phyloP scores from a whole-genome alignment of 805 yeast genomes.

The Pichia sporocuriosa region DNA sequence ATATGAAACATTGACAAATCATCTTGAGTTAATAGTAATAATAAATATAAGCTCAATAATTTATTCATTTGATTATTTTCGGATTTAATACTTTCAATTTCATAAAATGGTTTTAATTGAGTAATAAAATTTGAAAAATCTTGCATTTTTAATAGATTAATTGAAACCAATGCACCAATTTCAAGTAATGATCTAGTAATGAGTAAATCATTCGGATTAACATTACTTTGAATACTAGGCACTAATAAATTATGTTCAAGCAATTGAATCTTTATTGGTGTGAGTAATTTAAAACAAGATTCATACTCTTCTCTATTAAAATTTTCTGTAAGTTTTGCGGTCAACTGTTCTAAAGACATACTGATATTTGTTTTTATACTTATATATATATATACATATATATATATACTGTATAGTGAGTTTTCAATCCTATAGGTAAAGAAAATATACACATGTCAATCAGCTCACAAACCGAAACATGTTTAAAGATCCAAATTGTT shows the following conservation, averaged over 20 bases:
- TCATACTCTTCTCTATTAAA: constrained; percentile 58
- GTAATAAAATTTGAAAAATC: constrained; percentile 67
- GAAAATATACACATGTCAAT: too few relatives aligned
- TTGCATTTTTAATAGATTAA: constrained; percentile 53
- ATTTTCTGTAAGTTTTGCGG: constrained; percentile 58
- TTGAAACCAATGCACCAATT: constrained; percentile 76
- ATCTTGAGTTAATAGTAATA: constrained; percentile 74
- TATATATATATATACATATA: neutral
- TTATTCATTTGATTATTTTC: constrained; percentile 59
- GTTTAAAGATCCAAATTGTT: too few relatives aligned
- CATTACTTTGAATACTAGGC: constrained; percentile 41
- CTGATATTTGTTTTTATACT: neutral
- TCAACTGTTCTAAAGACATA: constrained; percentile 62
- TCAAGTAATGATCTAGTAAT: constrained; percentile 81
- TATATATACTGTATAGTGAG: too few relatives aligned
- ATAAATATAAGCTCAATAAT: constrained; percentile 66
- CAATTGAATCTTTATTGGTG: constrained; percentile 70
- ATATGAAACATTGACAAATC: constrained; percentile 85
- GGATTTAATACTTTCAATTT: constrained; percentile 23
- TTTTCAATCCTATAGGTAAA: too few relatives aligned
- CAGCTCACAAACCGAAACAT: too few relatives aligned
- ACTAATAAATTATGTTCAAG: constrained; percentile 72
- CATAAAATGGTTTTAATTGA: constrained; percentile 75
- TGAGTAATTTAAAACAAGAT: constrained; percentile 54
- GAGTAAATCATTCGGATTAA: constrained; percentile 56